Conservation (phyloP, 2,329 filamentous ascomycete genomes). For the Calonectria leucothoes region DNA sequence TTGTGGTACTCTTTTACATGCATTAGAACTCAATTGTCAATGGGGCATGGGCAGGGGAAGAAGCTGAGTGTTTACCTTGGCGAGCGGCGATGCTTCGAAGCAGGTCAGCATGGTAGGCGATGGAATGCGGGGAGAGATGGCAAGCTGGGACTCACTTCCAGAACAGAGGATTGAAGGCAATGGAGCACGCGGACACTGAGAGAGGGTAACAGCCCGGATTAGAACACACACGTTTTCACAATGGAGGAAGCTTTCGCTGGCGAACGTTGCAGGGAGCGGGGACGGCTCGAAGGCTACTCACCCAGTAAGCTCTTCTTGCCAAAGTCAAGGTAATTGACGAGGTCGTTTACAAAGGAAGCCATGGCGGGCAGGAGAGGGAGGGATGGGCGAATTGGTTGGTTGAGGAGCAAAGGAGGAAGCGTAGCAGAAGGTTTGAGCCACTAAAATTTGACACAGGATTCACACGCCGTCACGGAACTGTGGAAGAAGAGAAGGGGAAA, state of each 20-base stretch:
- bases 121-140: background rate
- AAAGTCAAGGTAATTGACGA: constrained; percentile 76
- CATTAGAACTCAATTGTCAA: constrained; percentile 4
- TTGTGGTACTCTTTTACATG: constrained; percentile 82
- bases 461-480: constrained; percentile 15
- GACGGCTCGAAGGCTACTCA: constrained; percentile 55
- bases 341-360: constrained; percentile 52
- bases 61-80: constrained; percentile 67
- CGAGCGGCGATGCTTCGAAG: constrained; percentile 79
- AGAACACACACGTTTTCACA: constrained; percentile 23
- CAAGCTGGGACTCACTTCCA: constrained; percentile 83
- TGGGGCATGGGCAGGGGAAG: background rate
- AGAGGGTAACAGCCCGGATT: constrained; percentile 24
- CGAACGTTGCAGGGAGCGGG: constrained; percentile 4
- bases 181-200: constrained; percentile 81
- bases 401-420: background rate
- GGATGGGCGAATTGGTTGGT: background rate
- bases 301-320: constrained; percentile 74
- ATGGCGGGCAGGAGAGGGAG: constrained; percentile 45
- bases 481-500: background rate
- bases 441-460: constrained; percentile 31
- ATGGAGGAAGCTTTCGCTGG: constrained; percentile 27
- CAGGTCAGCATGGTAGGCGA: constrained; percentile 45
- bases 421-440: background rate
- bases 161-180: constrained; percentile 97